These are phyloP conservation scores for Chytriomyces sp. DNA, from an alignment of 192 early-diverging fungal genomes.

Conservation along the genomic window DNA sequence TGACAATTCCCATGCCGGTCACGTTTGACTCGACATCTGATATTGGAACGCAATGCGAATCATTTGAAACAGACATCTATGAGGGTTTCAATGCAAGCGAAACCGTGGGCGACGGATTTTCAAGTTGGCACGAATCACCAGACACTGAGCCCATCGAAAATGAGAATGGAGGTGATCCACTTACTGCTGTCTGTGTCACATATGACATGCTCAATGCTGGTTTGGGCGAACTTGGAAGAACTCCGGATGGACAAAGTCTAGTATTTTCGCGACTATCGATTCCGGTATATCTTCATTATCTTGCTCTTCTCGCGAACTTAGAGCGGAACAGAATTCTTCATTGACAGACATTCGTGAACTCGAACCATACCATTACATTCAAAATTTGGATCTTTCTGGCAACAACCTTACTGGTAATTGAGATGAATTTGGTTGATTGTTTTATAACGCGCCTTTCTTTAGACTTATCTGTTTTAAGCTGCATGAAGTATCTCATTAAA, in stretches of 20 bases:
- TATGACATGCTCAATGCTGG: constrained; percentile 39
- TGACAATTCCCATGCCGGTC: background rate
- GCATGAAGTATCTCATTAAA: constrained; percentile 48
- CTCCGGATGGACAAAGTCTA: constrained; percentile 40
- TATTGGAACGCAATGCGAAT: background rate
- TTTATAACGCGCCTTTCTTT: background rate
- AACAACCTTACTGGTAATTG: constrained; percentile 46
- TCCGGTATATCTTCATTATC: constrained; percentile 39
- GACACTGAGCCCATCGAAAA: background rate
- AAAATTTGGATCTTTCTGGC: constrained; percentile 49
- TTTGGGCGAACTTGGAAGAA: constrained; percentile 37
- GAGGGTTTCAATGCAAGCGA: background rate
- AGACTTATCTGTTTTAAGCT: constrained; percentile 41
- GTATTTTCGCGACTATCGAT: constrained; percentile 49
- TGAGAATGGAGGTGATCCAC: background rate
- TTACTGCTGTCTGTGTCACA: background rate
- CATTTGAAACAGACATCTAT: background rate
- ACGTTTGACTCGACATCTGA: background rate
- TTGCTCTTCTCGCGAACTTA: background rate
- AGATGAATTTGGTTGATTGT: background rate
- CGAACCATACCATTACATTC: constrained; percentile 42
- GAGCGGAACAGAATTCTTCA: constrained; percentile 35
- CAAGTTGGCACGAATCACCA: background rate
- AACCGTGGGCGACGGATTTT: background rate
- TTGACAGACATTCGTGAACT: constrained; percentile 40